These are phyloP conservation scores for Diaporthe longicolla DNA, from an alignment of 2,329 filamentous ascomycete genomes.

Conservation along the genomic window DNA sequence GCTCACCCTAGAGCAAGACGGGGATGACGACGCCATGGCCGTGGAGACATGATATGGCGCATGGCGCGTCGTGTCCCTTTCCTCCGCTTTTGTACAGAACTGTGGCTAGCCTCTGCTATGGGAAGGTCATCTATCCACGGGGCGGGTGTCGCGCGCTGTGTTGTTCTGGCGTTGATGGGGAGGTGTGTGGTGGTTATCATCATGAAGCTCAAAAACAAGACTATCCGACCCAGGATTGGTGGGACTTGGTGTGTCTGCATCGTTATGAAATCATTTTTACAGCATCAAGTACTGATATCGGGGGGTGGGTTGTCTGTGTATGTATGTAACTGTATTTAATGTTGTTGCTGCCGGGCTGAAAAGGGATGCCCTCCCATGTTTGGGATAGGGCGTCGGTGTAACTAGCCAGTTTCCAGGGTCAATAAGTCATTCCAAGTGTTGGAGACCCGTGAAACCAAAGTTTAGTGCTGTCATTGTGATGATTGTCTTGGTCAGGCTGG, in stretches of 20 bases:
- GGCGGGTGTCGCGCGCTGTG: not conserved
- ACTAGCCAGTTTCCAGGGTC: not conserved
- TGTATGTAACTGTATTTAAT: conserved; percentile 6
- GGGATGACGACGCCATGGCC: conserved; percentile 60
- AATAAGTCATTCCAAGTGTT: not conserved
- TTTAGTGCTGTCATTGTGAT: not conserved
- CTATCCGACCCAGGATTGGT: not conserved
- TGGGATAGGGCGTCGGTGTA: not conserved
- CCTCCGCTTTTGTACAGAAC: not conserved
- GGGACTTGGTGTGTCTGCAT: not conserved
- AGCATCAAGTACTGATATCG: not conserved
- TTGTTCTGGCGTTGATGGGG: conserved; percentile 17
- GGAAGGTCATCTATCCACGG: not conserved
- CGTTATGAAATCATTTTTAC: not conserved
- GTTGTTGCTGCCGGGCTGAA: not conserved
- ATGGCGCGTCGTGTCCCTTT: too few relatives aligned
- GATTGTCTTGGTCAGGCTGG: not conserved
- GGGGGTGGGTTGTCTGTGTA: not conserved
- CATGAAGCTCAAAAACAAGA: not conserved
- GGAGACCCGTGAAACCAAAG: not conserved
- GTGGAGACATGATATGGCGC: conserved; percentile 48
- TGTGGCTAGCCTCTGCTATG: not conserved
- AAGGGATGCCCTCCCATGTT: not conserved
- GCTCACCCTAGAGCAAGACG: conserved; percentile 63
- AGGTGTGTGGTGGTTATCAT: conserved; percentile 2